Evolutionary conservation across 805 yeast genomes (phyloP).

Genomic region (Lachancea lanzarotensis): DNA sequence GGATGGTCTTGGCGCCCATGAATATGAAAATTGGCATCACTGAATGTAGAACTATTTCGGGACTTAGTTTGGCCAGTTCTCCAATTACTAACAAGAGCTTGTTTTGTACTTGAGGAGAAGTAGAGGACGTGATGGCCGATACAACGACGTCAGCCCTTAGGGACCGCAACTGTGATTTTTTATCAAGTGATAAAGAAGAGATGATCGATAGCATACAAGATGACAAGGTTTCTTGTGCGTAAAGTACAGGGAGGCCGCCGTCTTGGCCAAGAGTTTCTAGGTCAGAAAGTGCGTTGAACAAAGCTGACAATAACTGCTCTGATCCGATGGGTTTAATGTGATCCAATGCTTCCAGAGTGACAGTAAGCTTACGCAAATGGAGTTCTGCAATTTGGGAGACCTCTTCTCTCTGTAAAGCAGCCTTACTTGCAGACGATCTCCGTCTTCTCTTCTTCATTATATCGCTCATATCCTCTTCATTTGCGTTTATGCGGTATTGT

Average conservation of each 20-base stretch:
- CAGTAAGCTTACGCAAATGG: slow-evolving; percentile 72
- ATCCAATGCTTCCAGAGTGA: slow-evolving; percentile 75
- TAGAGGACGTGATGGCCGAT: slow-evolving; percentile 80
- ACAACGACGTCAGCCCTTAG: slow-evolving; percentile 88
- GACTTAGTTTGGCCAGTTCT: slow-evolving; percentile 78
- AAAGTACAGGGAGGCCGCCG: slow-evolving; percentile 84
- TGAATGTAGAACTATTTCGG: slow-evolving; percentile 87
- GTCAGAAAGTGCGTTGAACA: slow-evolving; percentile 63
- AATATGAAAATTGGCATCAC: slow-evolving; percentile 99
- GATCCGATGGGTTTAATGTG: slow-evolving; percentile 30
- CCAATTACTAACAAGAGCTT: slow-evolving; percentile 78
- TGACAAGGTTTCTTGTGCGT: slow-evolving; percentile 86
- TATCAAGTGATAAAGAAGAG: slow-evolving; percentile 41
- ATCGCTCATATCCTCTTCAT: slow-evolving; percentile 30
- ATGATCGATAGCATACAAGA: slow-evolving; percentile 74
- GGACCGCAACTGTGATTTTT: slow-evolving; percentile 50
- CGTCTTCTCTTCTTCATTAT: slow-evolving; percentile 73
- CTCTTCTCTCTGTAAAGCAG: slow-evolving; percentile 62
- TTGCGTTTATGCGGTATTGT: slow-evolving; percentile 50
- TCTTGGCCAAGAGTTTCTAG: slow-evolving; percentile 82
- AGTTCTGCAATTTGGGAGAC: slow-evolving; percentile 67
- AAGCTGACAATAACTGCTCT: slow-evolving; percentile 42
- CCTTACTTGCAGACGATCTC: slow-evolving; percentile 68
- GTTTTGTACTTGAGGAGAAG: slow-evolving; percentile 93
- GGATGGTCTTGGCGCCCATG: slow-evolving; percentile 96